Percentiles rank a stretch among this genome's conserved stretches.
Evolutionary conservation across 257 asterid species (phyloP).

Genomic region (Solanum arcanum): DNA sequence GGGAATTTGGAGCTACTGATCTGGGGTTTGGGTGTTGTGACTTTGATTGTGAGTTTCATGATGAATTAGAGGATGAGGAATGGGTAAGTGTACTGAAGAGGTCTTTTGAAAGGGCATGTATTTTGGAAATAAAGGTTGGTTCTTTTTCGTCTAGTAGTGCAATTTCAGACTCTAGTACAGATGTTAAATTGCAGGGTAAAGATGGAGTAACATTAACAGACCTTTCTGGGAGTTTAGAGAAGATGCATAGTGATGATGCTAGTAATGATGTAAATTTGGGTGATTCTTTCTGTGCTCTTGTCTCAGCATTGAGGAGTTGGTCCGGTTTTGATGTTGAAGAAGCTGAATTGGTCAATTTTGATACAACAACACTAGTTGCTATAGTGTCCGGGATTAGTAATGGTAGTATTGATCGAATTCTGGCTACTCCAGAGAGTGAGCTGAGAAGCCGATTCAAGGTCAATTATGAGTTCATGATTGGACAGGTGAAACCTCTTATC

Average conservation of each 20-base stretch:
- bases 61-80: constrained; percentile 33
- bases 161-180: not conserved
- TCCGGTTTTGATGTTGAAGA: not conserved
- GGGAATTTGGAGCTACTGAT: constrained; percentile 47
- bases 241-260: not conserved
- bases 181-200: not conserved
- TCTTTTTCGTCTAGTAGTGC: not conserved
- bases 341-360: constrained; percentile 62
- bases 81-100: constrained; percentile 56
- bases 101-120: constrained; percentile 43
- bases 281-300: constrained; percentile 35
- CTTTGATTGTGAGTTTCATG: constrained; percentile 12
- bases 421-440: constrained; percentile 56
- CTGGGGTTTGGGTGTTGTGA: constrained; percentile 24
- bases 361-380: constrained; percentile 84
- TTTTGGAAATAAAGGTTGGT: constrained; percentile 32
- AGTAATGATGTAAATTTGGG: constrained; percentile 22
- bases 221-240: not conserved
- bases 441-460: constrained; percentile 70
- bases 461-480: constrained; percentile 69
- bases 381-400: constrained; percentile 86
- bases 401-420: constrained; percentile 37
- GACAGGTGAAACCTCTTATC: constrained; percentile 38
- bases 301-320: constrained; percentile 47
- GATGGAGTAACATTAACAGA: not conserved